Conservation (phyloP, 352 stramenopile species). For the Nothophytophthora sp. region DNA sequence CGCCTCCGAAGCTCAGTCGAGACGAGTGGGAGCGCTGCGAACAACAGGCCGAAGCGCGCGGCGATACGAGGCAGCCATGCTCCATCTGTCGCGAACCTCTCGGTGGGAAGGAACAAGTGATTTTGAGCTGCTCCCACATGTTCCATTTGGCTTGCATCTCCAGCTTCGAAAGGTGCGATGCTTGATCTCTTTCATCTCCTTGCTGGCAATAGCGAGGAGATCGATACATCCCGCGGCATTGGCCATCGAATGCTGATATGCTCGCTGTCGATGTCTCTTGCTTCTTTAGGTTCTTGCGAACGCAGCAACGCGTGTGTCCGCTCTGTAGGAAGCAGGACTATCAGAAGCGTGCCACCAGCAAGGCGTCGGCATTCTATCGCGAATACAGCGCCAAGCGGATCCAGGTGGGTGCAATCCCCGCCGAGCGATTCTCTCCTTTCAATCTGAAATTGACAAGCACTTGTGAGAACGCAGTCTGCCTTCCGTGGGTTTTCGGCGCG, state of each 20-base stretch:
- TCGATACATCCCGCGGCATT: too few species aligned
- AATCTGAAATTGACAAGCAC: not conserved
- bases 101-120: conserved; percentile 74
- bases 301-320: conserved; percentile 77
- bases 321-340: conserved; percentile 87
- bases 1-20: conserved; percentile 58
- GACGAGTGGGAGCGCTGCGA: conserved; percentile 79
- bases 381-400: conserved; percentile 54
- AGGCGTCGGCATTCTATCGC: conserved; percentile 50
- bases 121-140: conserved; percentile 87
- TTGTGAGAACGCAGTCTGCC: conserved; percentile 18
- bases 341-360: conserved; percentile 63
- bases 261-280: not conserved
- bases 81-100: conserved; percentile 83
- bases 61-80: conserved; percentile 66
- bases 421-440: not conserved
- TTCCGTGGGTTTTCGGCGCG: conserved; percentile 39
- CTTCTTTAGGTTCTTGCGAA: conserved; percentile 60
- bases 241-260: too few species aligned
- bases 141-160: conserved; percentile 82
- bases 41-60: conserved; percentile 57
- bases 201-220: not conserved
- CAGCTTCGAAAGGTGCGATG: conserved; percentile 71
- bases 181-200: not conserved
- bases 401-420: conserved; percentile 35